Evolutionary conservation across 768 basidiomycete genomes (phyloP).

Genomic region (Boletales sp.): DNA sequence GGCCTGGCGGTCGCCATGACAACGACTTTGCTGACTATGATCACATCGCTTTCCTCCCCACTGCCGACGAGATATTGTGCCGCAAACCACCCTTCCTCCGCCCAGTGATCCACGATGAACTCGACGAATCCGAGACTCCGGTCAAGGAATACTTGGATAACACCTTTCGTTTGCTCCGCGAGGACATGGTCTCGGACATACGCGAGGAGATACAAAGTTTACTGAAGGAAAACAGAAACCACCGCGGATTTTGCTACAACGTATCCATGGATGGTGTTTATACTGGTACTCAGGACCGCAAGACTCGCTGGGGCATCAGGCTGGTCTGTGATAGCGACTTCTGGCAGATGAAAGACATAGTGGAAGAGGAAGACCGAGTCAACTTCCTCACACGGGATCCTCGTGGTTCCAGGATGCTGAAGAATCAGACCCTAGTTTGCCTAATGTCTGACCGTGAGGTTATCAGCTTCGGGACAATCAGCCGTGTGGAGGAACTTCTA

Average conservation of each 20-base stretch:
- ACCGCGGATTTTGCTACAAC: slow-evolving; percentile 30
- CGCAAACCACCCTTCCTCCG: slow-evolving; percentile 48
- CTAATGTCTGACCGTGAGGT: slow-evolving; percentile 45
- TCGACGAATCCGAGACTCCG: slow-evolving; percentile 25
- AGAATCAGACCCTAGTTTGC: slow-evolving; percentile 52
- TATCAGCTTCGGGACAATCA: slow-evolving; percentile 51
- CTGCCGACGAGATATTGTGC: slow-evolving; percentile 52
- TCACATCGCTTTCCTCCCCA: slow-evolving; percentile 57
- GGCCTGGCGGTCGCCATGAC: slow-evolving; percentile 65
- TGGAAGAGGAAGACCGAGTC: slow-evolving; percentile 29
- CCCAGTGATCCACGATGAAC: slow-evolving; percentile 24
- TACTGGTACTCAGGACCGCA: slow-evolving; percentile 19
- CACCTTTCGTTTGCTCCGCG: slow-evolving; percentile 59
- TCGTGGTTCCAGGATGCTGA: slow-evolving; percentile 35
- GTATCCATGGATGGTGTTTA: slow-evolving; percentile 37
- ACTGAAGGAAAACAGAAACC: slow-evolving; percentile 33
- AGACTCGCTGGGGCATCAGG: slow-evolving; percentile 41
- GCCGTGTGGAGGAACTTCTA: slow-evolving; percentile 53
- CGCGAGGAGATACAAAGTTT: slow-evolving; percentile 48
- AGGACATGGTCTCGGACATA: slow-evolving; percentile 59
- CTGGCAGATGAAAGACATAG: slow-evolving; percentile 28
- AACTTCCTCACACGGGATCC: slow-evolving; percentile 33
- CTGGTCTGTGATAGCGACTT: slow-evolving; percentile 35
- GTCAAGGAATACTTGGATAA: slow-evolving; percentile 55
- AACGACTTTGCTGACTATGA: slow-evolving; percentile 61